phyloP scores from a whole-genome alignment of 148 eudicot species.

The Nepenthes mirabilis region DNA sequence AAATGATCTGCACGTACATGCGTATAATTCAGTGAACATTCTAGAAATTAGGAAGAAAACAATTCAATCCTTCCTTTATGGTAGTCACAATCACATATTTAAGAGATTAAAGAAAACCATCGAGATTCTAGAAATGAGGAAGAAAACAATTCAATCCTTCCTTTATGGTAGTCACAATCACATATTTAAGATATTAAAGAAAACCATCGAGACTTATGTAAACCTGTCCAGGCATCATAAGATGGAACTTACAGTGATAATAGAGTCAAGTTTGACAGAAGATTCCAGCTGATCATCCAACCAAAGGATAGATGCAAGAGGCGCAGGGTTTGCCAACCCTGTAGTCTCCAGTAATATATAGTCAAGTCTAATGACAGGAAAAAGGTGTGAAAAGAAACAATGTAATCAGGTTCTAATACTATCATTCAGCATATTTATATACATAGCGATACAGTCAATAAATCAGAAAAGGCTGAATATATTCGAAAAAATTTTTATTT shows the following conservation, averaged over 20 bases:
- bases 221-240: neutral
- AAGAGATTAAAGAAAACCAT: neutral
- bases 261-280: slow-evolving; percentile 79
- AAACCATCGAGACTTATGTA: neutral
- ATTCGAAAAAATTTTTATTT: too few relatives aligned
- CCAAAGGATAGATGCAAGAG: slow-evolving; percentile 97
- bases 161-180: neutral
- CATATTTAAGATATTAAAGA: neutral
- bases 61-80: neutral
- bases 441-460: too few relatives aligned
- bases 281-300: slow-evolving; percentile 96
- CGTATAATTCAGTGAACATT: neutral
- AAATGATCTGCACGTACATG: neutral
- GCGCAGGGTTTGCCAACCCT: slow-evolving; percentile 96
- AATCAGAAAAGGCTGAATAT: too few relatives aligned
- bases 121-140: too few relatives aligned
- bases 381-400: neutral
- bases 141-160: too few relatives aligned
- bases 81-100: neutral
- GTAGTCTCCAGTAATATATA: slow-evolving; percentile 97
- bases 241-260: slow-evolving; percentile 60
- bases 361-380: slow-evolving; percentile 57
- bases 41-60: neutral
- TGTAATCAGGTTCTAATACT: too few relatives aligned
- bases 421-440: too few relatives aligned